These are phyloP conservation scores for Tetrahymena borealis DNA, from an alignment of 73 alveolate species.

Conservation along the genomic window DNA sequence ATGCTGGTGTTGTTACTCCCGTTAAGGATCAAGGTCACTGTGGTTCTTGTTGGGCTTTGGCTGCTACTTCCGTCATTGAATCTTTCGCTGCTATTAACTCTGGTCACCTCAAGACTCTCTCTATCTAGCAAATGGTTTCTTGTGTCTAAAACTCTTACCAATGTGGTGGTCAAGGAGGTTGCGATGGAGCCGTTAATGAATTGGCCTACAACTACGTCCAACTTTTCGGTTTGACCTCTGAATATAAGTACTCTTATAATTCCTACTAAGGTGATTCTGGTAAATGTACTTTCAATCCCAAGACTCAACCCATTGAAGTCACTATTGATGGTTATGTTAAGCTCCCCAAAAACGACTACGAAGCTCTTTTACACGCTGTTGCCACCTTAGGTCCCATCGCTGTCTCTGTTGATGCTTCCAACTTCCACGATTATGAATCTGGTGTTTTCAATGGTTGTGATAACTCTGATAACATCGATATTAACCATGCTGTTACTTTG, in stretches of 20 bases:
- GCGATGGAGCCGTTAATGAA: slow-evolving; percentile 69
- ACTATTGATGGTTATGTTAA: slow-evolving; percentile 35
- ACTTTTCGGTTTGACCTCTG: neutral
- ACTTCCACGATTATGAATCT: slow-evolving; percentile 38
- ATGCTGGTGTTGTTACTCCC: neutral
- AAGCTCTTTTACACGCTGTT: slow-evolving; percentile 12
- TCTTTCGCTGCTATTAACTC: slow-evolving; percentile 38
- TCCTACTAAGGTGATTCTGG: neutral
- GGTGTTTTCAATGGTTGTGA: slow-evolving; percentile 34
- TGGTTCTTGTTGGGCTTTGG: slow-evolving; percentile 84
- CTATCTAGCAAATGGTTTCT: slow-evolving; percentile 73
- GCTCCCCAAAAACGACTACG: slow-evolving; percentile 9
- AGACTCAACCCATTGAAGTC: neutral
- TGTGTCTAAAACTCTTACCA: slow-evolving; percentile 49
- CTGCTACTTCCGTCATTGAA: slow-evolving; percentile 80
- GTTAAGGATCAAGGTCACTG: slow-evolving; percentile 68
- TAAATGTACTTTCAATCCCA: neutral
- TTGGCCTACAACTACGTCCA: slow-evolving; percentile 52
- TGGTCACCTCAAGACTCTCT: slow-evolving; percentile 17
- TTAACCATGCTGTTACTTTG: slow-evolving; percentile 50
- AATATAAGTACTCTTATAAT: neutral
- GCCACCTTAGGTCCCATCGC: slow-evolving; percentile 20
- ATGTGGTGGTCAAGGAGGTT: slow-evolving; percentile 61
- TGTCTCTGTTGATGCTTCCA: slow-evolving; percentile 46
- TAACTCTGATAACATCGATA: neutral